phyloP scores from a whole-genome alignment of 257 asterid species.

The Cordia subcordata region DNA sequence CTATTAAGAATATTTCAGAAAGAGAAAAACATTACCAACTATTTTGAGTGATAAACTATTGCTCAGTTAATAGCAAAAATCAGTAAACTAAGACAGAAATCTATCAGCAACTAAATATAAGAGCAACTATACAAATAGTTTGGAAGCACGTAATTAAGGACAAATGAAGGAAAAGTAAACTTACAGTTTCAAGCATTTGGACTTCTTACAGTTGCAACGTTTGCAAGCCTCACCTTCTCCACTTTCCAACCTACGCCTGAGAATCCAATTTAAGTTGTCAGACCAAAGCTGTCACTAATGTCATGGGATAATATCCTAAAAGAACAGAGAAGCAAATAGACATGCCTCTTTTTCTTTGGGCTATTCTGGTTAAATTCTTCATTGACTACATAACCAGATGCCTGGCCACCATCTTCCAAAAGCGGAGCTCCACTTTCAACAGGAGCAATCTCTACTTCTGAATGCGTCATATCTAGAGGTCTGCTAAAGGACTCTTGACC shows the following conservation, averaged over 20 bases:
- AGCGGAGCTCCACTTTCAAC: constrained; percentile 32
- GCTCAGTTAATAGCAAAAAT: too few species aligned
- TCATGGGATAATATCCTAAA: background rate
- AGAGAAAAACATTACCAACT: too few species aligned
- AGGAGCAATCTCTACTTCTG: constrained; percentile 34
- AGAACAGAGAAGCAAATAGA: background rate
- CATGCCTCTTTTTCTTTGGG: constrained; percentile 57
- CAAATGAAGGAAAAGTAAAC: constrained; percentile 9
- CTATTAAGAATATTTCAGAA: too few species aligned
- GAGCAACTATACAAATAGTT: too few species aligned
- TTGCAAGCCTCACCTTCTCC: constrained; percentile 44
- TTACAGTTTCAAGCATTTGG: constrained; percentile 65
- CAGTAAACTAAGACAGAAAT: too few species aligned
- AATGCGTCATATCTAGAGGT: constrained; percentile 23
- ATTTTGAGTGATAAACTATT: too few species aligned
- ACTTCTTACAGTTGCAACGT: constrained; percentile 65
- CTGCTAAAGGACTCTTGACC: constrained; percentile 37
- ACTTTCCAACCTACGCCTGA: constrained; percentile 36
- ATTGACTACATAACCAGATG: constrained; percentile 28
- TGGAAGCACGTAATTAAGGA: background rate
- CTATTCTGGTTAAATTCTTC: constrained; percentile 49
- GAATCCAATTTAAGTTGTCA: constrained; percentile 11
- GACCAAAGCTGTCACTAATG: background rate
- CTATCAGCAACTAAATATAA: too few species aligned
- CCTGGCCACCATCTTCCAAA: constrained; percentile 41